Percentiles rank a stretch among this genome's conserved stretches.
Evolutionary conservation across 257 asterid species (phyloP).

Genomic region (Plantago ovata): DNA sequence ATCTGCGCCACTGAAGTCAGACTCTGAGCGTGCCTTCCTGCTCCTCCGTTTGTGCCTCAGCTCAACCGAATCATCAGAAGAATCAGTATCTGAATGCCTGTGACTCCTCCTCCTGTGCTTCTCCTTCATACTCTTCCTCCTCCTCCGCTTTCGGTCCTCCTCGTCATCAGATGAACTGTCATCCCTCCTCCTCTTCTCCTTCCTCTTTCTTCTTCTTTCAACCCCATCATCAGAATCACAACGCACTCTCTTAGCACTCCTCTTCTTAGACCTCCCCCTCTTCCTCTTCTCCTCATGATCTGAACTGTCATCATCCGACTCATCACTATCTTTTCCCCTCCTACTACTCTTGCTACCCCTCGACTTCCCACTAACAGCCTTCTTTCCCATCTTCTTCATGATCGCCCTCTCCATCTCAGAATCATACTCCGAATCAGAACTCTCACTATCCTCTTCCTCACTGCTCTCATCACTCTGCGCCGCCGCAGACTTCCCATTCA

Average conservation of each 20-base stretch:
- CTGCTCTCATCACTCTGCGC: constrained; percentile 35
- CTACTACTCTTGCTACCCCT: constrained; percentile 19
- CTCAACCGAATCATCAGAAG: constrained; percentile 55
- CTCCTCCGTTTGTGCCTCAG: constrained; percentile 51
- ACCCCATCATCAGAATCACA: constrained; percentile 39
- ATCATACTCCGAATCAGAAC: constrained; percentile 51
- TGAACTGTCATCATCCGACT: constrained; percentile 18
- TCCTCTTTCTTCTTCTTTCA: constrained; percentile 44
- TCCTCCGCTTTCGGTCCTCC: constrained; percentile 34
- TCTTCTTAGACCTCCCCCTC: constrained; percentile 43
- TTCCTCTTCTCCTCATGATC: constrained; percentile 26
- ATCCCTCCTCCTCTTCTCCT: constrained; percentile 47
- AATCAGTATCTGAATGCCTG: constrained; percentile 37
- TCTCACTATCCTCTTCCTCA: constrained; percentile 43
- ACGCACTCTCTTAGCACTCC: constrained; percentile 30
- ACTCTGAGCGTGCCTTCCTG: constrained; percentile 43
- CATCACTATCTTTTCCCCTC: constrained; percentile 26
- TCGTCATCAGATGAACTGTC: constrained; percentile 41
- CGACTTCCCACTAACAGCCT: constrained; percentile 15
- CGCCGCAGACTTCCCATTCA: constrained; percentile 1
- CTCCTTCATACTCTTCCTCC: constrained; percentile 60
- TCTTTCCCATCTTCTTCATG: constrained; percentile 32
- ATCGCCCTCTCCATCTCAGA: constrained; percentile 58
- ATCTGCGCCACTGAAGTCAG: constrained; percentile 49
- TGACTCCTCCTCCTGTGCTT: constrained; percentile 65